Evolutionary conservation across 2,329 filamentous ascomycete genomes (phyloP).

Genomic region (Sporothrix luriei): DNA sequence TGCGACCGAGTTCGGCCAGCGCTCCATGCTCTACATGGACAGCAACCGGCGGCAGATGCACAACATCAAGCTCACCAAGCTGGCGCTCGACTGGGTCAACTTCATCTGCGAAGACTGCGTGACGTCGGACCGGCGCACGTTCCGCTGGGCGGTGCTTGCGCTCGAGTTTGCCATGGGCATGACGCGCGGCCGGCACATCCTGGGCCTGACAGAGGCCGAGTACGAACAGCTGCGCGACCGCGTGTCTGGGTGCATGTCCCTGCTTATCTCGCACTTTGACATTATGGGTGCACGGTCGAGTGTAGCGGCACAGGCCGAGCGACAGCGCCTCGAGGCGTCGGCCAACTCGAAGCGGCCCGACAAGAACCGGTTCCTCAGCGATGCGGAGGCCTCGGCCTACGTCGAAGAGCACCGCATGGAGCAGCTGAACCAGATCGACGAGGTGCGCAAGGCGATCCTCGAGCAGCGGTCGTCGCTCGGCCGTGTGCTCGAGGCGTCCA

Average conservation of each 20-base stretch:
- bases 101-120: constrained; percentile 98
- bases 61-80: constrained; percentile 88
- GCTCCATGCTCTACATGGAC: constrained; percentile 93
- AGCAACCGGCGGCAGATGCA: constrained; percentile 95
- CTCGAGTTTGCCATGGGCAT: constrained; percentile 97
- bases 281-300: constrained; percentile 97
- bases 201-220: constrained; percentile 86
- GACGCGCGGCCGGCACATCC: constrained; percentile 88
- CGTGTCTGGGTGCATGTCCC: constrained; percentile 94
- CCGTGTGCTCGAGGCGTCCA: constrained; percentile 87
- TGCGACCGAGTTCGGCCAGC: constrained; percentile 96
- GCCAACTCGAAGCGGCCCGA: constrained; percentile 75
- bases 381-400: constrained; percentile 78
- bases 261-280: constrained; percentile 97
- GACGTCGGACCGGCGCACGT: constrained; percentile 90
- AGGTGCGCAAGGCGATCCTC: constrained; percentile 74
- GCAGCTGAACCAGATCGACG: constrained; percentile 75
- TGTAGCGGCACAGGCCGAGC: constrained; percentile 90
- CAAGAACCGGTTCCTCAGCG: constrained; percentile 70
- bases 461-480: constrained; percentile 85
- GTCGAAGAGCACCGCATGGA: constrained; percentile 75
- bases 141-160: constrained; percentile 94
- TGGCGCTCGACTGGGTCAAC: constrained; percentile 94
- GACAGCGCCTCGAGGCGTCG: constrained; percentile 82
- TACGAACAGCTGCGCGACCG: constrained; percentile 81